A percentile compares a stretch with the other conserved stretches of the same genome.
phyloP scores from a whole-genome alignment of 2,329 filamentous ascomycete species.

The Byssochlamys sp. region DNA sequence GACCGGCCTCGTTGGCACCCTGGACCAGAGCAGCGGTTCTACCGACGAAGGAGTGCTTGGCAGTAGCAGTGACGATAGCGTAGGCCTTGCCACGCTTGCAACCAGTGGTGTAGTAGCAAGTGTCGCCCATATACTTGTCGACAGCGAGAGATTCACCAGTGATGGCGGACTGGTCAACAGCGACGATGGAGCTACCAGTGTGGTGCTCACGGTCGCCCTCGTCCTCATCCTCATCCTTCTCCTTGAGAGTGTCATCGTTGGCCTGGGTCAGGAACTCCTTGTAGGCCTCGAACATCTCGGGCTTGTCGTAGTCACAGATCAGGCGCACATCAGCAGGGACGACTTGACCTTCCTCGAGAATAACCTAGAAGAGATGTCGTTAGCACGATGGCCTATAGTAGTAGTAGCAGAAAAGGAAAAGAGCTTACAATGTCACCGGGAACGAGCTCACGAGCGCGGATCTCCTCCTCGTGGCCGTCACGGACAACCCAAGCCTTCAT shows the following conservation, averaged over 20 bases:
- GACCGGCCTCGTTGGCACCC: conserved; percentile 64
- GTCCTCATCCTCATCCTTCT: conserved; percentile 49
- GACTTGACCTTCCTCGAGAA: conserved; percentile 63
- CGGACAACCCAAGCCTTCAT: conserved; percentile 62
- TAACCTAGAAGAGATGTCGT: conserved; percentile 36
- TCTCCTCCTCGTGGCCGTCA: conserved; percentile 57
- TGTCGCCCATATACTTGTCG: conserved; percentile 57
- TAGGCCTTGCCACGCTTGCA: conserved; percentile 74
- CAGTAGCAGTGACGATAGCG: conserved; percentile 57
- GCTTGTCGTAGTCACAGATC: conserved; percentile 62
- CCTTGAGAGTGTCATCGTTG: conserved; percentile 50
- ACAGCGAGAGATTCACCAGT: conserved; percentile 66
- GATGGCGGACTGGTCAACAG: conserved; percentile 70
- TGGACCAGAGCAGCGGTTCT: conserved; percentile 64
- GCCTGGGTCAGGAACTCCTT: conserved; percentile 55
- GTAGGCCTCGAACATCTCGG: conserved; percentile 59
- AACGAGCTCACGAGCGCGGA: conserved; percentile 63
- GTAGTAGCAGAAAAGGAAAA: not conserved
- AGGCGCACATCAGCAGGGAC: conserved; percentile 61
- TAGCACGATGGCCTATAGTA: not conserved
- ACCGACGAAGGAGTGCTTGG: conserved; percentile 66
- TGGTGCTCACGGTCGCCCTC: conserved; percentile 49
- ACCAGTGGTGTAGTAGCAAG: conserved; percentile 68
- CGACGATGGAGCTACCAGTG: conserved; percentile 56
- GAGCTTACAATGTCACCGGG: conserved; percentile 61